Evolutionary conservation across 2,329 filamentous ascomycete species (phyloP), one percentile per base, ranked within the genome.

Genomic region (Beauveria brongniartii): DNA sequence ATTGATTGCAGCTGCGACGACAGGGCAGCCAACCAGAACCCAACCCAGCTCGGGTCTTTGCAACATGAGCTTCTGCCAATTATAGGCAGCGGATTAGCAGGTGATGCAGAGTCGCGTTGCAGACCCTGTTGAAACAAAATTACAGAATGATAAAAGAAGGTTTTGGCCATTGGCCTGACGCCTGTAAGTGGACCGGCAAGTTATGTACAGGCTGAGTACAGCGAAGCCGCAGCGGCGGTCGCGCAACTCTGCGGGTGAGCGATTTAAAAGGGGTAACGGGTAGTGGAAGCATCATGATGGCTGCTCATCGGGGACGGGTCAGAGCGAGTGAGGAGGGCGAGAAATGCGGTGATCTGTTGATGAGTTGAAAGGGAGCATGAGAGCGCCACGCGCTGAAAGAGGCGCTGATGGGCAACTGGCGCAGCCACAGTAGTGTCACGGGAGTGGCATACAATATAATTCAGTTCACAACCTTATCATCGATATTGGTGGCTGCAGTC

Each of bases 291-390:
- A 34, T 37, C 14, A 14, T 34, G 26, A 51, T 34, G 48, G n/a
- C 50, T 53, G 28, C 28, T 52, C 30, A 52, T 52, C 30, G 50
- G 50, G 50, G 50, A 16, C 28, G 26, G 10, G 30, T 34, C 30
- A 37, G 34, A 37, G 34, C 34, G 2, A 20, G 4, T 7, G 34
- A 9, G 3, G 6, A 40, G 30, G n/a, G 34, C 30, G 34, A 53
- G 34, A 34, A 53, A 40, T 53, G 50, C 30, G 34, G 30, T 53
- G 34, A 53, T 40, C 30, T 53, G 30, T 53, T 40, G 50, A 59
- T 64, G 18, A 87, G 12, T 37, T 37, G 34, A 5, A 16, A 37
- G 34, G 14, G 34, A 37, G 34, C 6, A 16, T 16, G 34, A 37
- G 37, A 20, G 22, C 37, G 52, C 52, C 52, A 55, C 24, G 34